Evolutionary conservation across 164 flowering plant genomes (phyloP), one percentile per base, ranked within the genome.

Genomic region (Piper longum): DNA sequence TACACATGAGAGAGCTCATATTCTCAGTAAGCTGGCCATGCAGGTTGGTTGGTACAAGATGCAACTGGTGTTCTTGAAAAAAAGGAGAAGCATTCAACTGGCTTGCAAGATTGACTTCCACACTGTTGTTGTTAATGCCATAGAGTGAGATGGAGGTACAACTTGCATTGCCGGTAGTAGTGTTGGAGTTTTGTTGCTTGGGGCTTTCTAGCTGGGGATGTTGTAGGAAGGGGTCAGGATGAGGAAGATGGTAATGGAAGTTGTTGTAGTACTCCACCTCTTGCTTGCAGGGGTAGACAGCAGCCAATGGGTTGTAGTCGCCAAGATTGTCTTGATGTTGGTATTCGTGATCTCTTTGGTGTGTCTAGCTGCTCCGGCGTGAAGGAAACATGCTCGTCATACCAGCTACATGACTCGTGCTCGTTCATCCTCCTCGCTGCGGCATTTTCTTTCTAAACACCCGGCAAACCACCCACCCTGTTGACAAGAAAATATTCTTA

Each of bases 381-480:
- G 85, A 85, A 91, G 7, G 96, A 81, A 60, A 84, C 82, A 67
- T 85, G 95, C 16, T 91, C 95, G 2, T 91, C 91, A 18, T 82
- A 88, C 98, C 98, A 91, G 69, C 80, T 79, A 39, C 87, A 81
- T 9, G 90, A 78, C 1, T 73, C 96, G 11, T 81, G 87, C 9
- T 83, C 92, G 7, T 77, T 82, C 45, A 74, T 19, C 72, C 74
- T 84, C 57, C 82, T 48, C 14, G 81, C 62, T 8, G 87, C 64
- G 95, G 54, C 74, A 88, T 62, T 62, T 84, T 59, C 77, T 91
- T 91, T 88, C 82, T 91, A 87, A 91, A 91, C 43, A 85, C 98
- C 80, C 90, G 81, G 61, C 98, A 91, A 6, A 91, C 91, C 17
- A 79, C 98, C 98, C 98, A 91, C 62, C 98, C 98, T 76, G n/a